Conservation (phyloP, 2,329 filamentous ascomycete species). For the Aspergillus sp. region DNA sequence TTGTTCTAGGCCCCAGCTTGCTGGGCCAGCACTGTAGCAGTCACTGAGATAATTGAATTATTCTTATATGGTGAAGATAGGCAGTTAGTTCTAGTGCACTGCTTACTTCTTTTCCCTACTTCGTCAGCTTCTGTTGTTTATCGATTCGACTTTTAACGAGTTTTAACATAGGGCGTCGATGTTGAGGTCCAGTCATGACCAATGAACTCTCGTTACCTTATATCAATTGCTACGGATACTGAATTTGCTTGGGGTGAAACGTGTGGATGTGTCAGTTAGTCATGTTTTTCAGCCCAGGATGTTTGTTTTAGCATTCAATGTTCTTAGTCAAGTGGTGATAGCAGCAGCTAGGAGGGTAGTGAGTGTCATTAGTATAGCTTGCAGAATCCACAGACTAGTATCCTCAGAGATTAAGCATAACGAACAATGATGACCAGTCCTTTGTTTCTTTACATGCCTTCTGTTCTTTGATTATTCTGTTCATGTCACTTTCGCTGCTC, state of each 20-base stretch:
- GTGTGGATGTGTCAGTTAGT: neutral
- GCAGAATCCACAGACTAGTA: neutral
- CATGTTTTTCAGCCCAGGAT: neutral
- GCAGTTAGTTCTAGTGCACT: neutral
- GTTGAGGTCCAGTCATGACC: neutral
- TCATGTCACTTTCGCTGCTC: too few species aligned
- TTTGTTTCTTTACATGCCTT: neutral
- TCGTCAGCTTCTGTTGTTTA: neutral
- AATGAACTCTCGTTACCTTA: neutral
- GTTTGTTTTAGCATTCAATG: neutral
- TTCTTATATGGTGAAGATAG: conserved; percentile 9
- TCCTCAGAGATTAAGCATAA: neutral
- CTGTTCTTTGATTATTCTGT: accelerated
- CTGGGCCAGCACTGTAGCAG: conserved; percentile 7
- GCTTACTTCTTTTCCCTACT: neutral
- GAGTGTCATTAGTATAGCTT: neutral
- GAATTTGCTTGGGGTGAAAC: neutral
- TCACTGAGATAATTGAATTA: conserved; percentile 21
- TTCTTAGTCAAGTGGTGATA: neutral
- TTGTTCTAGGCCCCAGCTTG: conserved; percentile 19
- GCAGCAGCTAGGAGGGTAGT: neutral
- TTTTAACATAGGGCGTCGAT: too few species aligned
- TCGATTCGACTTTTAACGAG: neutral
- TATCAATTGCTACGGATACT: neutral
- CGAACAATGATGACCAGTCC: neutral